Evolutionary conservation across 2,329 filamentous ascomycete species (phyloP).

Genomic region (Epichloe elymi): DNA sequence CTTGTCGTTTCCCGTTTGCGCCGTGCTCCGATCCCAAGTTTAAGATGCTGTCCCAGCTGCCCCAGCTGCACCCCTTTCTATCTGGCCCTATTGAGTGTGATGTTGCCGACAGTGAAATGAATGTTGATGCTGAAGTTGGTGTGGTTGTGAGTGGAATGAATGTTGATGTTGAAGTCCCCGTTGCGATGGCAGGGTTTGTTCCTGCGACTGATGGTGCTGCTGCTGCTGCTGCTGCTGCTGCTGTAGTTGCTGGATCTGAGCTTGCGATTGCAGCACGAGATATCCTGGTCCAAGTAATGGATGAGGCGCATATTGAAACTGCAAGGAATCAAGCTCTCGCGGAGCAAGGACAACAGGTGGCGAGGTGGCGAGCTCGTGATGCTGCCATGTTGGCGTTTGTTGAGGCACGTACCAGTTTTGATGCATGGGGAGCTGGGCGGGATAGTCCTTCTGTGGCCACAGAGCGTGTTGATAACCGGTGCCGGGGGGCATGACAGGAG

Average conservation of each 20-base stretch:
- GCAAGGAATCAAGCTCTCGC: slow-evolving; percentile 4
- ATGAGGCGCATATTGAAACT: slow-evolving; percentile 5
- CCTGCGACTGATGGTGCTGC: background rate
- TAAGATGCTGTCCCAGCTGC: background rate
- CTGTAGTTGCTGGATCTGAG: slow-evolving; percentile 1
- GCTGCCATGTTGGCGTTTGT: slow-evolving; percentile 1
- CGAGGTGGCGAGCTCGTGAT: background rate
- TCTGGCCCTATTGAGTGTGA: slow-evolving; percentile 2
- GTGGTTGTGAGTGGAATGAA: background rate
- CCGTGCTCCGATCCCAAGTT: background rate
- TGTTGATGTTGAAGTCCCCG: background rate
- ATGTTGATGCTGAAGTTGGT: slow-evolving; percentile 1
- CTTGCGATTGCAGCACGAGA: slow-evolving; percentile 4
- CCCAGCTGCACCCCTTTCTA: background rate
- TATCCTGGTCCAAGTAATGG: slow-evolving; percentile 6
- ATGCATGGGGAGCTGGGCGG: background rate
- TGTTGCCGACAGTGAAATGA: slow-evolving; percentile 3
- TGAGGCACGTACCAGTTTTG: slow-evolving; percentile 1
- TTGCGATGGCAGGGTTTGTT: background rate
- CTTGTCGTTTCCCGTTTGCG: background rate
- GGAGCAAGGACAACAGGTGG: slow-evolving; percentile 1
- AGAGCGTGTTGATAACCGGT: background rate
- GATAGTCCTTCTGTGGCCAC: background rate
- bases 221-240: background rate
- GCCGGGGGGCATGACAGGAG: slow-evolving; percentile 4